A percentile compares a stretch with the other conserved stretches of the same genome.
phyloP scores from a whole-genome alignment of 163 green algal genomes.

The Prototheca cutis region DNA sequence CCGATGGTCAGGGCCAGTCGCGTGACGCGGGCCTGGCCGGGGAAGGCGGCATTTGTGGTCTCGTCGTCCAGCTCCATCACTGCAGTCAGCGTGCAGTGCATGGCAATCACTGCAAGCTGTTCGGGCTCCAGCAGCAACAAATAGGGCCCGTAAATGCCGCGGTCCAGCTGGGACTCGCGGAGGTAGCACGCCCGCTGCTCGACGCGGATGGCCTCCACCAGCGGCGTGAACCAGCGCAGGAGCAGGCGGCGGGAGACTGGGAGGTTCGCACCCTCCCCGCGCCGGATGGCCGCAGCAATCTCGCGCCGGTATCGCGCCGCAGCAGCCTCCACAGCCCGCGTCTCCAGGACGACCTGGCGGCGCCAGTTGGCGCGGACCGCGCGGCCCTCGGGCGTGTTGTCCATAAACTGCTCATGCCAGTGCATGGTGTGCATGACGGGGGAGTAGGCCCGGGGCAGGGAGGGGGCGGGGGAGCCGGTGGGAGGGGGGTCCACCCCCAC shows the following conservation, averaged over 20 bases:
- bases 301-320: constrained; percentile 30
- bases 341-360: constrained; percentile 40
- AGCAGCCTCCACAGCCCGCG: constrained; percentile 24
- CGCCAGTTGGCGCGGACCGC: constrained; percentile 29
- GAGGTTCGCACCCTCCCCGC: constrained; percentile 17
- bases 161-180: constrained; percentile 20
- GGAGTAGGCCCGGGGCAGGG: not conserved
- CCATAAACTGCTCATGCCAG: constrained; percentile 26
- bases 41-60: not conserved
- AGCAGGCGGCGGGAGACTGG: constrained; percentile 16
- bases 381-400: constrained; percentile 18
- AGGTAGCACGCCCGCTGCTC: constrained; percentile 29
- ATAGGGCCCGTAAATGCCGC: constrained; percentile 45
- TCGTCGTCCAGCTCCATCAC: constrained; percentile 16
- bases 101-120: constrained; percentile 38
- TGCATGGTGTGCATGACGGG: constrained; percentile 18
- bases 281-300: constrained; percentile 1
- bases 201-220: constrained; percentile 25
- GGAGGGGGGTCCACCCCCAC: not conserved
- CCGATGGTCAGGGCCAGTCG: constrained; percentile 17
- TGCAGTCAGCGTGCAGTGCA: constrained; percentile 30
- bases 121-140: constrained; percentile 40
- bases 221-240: constrained; percentile 31
- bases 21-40: constrained; percentile 22
- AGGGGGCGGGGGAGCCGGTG: not conserved